phyloP scores from a whole-genome alignment of 2,329 filamentous ascomycete species.

The Dactylellina parvicollis region DNA sequence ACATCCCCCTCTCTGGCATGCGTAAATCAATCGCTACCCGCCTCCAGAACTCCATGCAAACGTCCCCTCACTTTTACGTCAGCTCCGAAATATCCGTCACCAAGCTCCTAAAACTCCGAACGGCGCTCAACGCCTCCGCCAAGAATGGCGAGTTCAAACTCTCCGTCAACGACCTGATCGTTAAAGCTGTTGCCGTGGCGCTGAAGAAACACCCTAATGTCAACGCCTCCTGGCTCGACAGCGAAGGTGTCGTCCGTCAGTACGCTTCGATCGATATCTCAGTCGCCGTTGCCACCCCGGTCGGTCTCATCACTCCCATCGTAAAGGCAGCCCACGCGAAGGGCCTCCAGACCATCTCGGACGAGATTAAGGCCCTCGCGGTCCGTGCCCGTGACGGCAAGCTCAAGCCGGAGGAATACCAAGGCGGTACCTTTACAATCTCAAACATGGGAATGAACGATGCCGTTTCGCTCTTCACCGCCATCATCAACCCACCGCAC shows the following conservation, averaged over 20 bases:
- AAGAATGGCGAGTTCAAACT: conserved; percentile 94
- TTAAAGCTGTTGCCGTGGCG: conserved; percentile 91
- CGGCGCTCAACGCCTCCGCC: conserved; percentile 86
- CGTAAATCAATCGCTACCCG: conserved; percentile 96
- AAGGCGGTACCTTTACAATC: conserved; percentile 98
- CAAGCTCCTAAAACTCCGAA: conserved; percentile 95
- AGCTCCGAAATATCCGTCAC: conserved; percentile 87
- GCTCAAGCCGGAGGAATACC: conserved; percentile 99
- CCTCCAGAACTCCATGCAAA: conserved; percentile 85
- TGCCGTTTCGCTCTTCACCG: conserved; percentile 95
- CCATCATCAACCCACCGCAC: conserved; percentile 98
- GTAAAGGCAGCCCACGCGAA: conserved; percentile 87
- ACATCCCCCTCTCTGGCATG: conserved; percentile 87
- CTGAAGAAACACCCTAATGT: conserved; percentile 92
- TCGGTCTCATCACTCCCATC: conserved; percentile 95
- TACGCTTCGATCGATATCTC: conserved; percentile 93
- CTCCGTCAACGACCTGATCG: conserved; percentile 99
- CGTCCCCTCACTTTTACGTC: conserved; percentile 99
- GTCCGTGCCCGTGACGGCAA: conserved; percentile 96
- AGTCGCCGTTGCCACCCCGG: conserved; percentile 91
- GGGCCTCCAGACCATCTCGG: conserved; percentile 87
- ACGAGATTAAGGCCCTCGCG: conserved; percentile 92
- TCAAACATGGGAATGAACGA: conserved; percentile 99
- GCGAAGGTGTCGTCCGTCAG: conserved; percentile 87
- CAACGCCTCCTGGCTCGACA: conserved; percentile 90